Percentiles rank a stretch among this genome's conserved stretches.
Conservation (phyloP, 257 asterid genomes). For the Paraleonurus japonicus region DNA sequence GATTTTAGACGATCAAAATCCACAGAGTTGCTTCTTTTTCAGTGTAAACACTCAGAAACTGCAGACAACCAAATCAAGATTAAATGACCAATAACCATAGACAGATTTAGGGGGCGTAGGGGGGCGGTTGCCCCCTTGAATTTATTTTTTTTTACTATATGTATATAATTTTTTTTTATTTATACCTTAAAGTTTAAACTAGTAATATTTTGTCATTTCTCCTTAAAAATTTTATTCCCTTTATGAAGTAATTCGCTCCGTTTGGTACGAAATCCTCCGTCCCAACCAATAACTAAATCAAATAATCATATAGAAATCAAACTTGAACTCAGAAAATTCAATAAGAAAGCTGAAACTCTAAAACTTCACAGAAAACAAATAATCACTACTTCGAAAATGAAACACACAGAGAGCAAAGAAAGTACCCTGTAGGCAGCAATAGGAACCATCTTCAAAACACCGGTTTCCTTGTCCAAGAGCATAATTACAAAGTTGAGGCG, state of each 20-base stretch:
- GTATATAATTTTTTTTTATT: too few relatives aligned
- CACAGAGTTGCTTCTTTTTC: not conserved
- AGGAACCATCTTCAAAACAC: conserved; percentile 62
- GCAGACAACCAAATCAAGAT: not conserved
- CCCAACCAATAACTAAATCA: not conserved
- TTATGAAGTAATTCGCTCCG: too few relatives aligned
- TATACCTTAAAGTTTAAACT: too few relatives aligned
- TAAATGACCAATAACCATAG: too few relatives aligned
- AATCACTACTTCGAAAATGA: not conserved
- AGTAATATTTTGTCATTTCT: too few relatives aligned
- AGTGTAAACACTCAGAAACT: not conserved
- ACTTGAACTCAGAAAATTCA: not conserved
- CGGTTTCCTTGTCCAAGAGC: conserved; percentile 65
- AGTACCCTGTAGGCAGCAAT: conserved; percentile 59
- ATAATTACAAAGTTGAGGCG: conserved; percentile 62
- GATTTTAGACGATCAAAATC: not conserved
- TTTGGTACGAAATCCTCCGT: too few relatives aligned
- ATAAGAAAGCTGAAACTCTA: not conserved
- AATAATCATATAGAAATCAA: not conserved
- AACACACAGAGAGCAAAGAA: not conserved
- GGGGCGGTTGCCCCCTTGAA: too few relatives aligned
- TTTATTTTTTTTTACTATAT: too few relatives aligned
- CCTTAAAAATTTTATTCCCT: too few relatives aligned
- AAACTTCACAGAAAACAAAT: not conserved
- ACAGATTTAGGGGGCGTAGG: too few relatives aligned